phyloP scores from a whole-genome alignment of 2,329 filamentous ascomycete genomes.

The Dactylonectria macrodidyma region DNA sequence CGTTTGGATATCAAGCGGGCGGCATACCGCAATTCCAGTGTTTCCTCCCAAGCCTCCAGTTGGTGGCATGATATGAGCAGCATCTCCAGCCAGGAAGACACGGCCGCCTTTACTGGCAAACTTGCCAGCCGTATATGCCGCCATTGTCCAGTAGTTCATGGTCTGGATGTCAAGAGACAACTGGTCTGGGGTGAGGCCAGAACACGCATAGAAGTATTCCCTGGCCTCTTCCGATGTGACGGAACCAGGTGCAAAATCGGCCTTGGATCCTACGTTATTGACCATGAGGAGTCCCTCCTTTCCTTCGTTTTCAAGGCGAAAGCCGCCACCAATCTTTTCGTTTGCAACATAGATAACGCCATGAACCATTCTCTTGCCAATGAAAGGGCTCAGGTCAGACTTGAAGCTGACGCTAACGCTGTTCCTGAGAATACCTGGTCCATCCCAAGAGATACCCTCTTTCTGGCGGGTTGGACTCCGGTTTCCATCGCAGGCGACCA shows the following conservation, averaged over 20 bases:
- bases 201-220: slow-evolving; percentile 8
- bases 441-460: slow-evolving; percentile 6
- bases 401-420: slow-evolving; percentile 15
- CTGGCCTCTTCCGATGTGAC: neutral
- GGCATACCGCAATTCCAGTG: slow-evolving; percentile 12
- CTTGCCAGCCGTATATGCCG: slow-evolving; percentile 4
- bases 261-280: neutral
- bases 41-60: slow-evolving; percentile 17
- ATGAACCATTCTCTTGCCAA: slow-evolving; percentile 10
- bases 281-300: slow-evolving; percentile 12
- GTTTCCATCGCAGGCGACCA: slow-evolving; percentile 18
- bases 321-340: slow-evolving; percentile 11
- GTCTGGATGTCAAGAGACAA: neutral
- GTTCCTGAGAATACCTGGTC: slow-evolving; percentile 1
- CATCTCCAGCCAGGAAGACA: slow-evolving; percentile 17
- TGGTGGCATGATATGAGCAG: slow-evolving; percentile 14
- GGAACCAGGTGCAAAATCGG: slow-evolving; percentile 8
- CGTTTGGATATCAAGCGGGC: neutral
- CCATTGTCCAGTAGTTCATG: slow-evolving; percentile 16
- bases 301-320: slow-evolving; percentile 13
- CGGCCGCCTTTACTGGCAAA: slow-evolving; percentile 9
- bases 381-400: slow-evolving; percentile 8
- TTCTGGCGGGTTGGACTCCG: slow-evolving; percentile 11
- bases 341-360: slow-evolving; percentile 11
- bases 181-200: neutral